Evolutionary conservation across 495 filamentous ascomycete species (phyloP).

Genomic region (Xylaria grammica): DNA sequence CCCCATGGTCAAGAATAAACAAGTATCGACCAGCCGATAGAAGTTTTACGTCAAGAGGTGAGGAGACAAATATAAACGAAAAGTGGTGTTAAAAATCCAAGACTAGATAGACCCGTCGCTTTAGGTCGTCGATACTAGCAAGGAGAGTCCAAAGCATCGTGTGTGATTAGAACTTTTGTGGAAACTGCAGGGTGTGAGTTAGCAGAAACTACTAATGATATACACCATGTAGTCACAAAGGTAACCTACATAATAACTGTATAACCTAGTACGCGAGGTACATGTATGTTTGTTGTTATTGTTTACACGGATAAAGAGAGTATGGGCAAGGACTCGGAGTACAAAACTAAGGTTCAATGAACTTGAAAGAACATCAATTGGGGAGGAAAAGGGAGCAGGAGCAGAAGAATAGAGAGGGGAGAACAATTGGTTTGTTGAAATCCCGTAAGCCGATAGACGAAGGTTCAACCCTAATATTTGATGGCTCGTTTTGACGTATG

Average conservation of each 20-base stretch:
- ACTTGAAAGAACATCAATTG: background rate
- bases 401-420: background rate
- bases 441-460: too few relatives aligned
- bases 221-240: background rate
- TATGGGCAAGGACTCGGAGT: background rate
- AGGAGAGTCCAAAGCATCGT: conserved; percentile 32
- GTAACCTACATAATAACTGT: background rate
- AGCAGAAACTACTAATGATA: conserved; percentile 18
- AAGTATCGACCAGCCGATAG: background rate
- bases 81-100: conserved; percentile 32
- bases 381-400: too few relatives aligned
- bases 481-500: background rate
- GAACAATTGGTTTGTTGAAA: conserved; percentile 9
- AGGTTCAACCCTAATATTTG: too few relatives aligned
- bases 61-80: conserved; percentile 11
- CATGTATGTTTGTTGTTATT: background rate
- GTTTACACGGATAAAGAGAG: background rate
- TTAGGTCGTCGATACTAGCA: conserved; percentile 33
- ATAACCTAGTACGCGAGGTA: background rate
- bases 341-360: background rate
- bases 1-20: conserved; percentile 30
- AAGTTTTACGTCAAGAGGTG: background rate
- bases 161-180: conserved; percentile 20
- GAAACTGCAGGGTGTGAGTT: conserved; percentile 28
- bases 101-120: conserved; percentile 31